Evolutionary conservation across 1,284 basidiomycete species (phyloP), one percentile per base, ranked within the genome.

Genomic region (Trichosporon sp.): DNA sequence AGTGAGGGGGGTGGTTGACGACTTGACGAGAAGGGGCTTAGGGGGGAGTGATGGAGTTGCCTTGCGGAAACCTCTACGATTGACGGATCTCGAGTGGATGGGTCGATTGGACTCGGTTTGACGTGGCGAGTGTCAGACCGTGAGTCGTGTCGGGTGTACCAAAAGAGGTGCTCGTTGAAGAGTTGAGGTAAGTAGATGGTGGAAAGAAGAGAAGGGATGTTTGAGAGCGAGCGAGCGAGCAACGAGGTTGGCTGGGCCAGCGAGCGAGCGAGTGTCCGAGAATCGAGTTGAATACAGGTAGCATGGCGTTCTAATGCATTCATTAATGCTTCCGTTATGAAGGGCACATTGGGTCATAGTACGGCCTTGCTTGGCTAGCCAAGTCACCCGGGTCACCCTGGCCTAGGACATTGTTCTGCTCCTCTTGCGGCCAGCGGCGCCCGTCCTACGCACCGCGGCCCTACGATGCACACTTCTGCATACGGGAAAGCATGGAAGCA

Each of bases 51-150:
- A 46, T 59, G 34, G 58, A 57, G 49, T 27, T 58, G 44, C 59
- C 34, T 54, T 21, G 57, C n/a, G 57, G 59, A 60, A n/a, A 16
- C 58, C 19, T 29, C 44, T 49, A 21, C 21, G 25, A 29, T 34
- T 7, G 14, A 32, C 8, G 25, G 21, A 31, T n/a, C n/a, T n/a
- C 40, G 16, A 25, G 27, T 27, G 37, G 36, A 29, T 40, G 27
- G 36, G 57, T n/a, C 36, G 37, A 25, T n/a, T 25, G n/a, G 57
- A 58, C 57, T 37, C 57, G 58, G 59, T 52, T 49, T 60, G 59
- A 32, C 31, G 59, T 44, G 56, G 33, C 32, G 56, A 33, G 32
- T 57, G 56, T 57, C 56, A 57, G 56, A 36, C 56, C 56, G 32
- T 19, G 16, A 31, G 32, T 57, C 33, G 56, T 32, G n/a, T 34